Conservation (phyloP, 306 rosid genomes). For the Quercus ilex region DNA sequence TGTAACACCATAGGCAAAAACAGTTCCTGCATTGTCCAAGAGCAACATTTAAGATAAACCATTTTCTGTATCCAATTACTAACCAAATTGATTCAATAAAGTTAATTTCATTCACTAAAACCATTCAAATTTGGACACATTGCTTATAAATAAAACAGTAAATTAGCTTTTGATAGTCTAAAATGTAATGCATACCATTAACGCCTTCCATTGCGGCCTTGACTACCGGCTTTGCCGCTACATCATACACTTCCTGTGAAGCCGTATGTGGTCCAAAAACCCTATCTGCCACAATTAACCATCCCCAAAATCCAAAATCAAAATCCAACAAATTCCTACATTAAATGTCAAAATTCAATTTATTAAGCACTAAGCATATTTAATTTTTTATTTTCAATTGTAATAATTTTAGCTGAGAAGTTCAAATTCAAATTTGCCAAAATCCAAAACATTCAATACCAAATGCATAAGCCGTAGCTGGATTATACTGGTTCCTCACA, state of each 20-base stretch:
- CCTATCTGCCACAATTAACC: conserved; percentile 65
- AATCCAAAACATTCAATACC: conserved; percentile 42
- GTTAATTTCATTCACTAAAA: not conserved
- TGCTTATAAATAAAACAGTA: not conserved
- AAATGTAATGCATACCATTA: conserved; percentile 57
- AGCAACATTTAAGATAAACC: conserved; percentile 13
- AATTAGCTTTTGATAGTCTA: not conserved
- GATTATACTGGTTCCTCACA: conserved; percentile 91
- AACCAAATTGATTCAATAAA: not conserved
- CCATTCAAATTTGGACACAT: not conserved
- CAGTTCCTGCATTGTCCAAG: conserved; percentile 69
- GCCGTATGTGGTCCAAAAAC: conserved; percentile 88
- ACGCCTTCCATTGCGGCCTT: conserved; percentile 99
- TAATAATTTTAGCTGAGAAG: conserved; percentile 1
- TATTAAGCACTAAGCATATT: not conserved
- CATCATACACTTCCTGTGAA: conserved; percentile 89
- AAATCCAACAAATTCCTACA: conserved; percentile 9
- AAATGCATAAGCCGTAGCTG: conserved; percentile 88
- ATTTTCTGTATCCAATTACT: conserved; percentile 24
- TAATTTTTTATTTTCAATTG: not conserved
- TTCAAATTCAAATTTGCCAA: not conserved
- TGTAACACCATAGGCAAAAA: conserved; percentile 98
- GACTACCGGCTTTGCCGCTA: conserved; percentile 94
- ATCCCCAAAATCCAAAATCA: conserved; percentile 30
- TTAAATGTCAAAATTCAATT: conserved; percentile 15